These are phyloP conservation scores for Aotearoamyces nothofagi DNA, from an alignment of 2,329 filamentous ascomycete genomes.

Conservation along the genomic window DNA sequence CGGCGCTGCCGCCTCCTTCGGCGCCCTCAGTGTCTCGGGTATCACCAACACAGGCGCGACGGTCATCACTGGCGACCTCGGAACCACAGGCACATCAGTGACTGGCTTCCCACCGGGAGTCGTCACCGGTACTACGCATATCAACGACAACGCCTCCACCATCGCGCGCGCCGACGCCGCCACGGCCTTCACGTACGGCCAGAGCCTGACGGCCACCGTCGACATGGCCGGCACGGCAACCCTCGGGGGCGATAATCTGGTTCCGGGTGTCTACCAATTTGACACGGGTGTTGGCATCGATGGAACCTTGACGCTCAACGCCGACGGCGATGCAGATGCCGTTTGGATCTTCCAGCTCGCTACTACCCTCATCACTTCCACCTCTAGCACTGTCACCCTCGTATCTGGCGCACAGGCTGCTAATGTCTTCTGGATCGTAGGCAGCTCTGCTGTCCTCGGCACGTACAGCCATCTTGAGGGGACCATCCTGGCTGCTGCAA, in stretches of 20 bases:
- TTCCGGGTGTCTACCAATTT: conserved; percentile 7
- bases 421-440: conserved; percentile 7
- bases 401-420: conserved; percentile 4
- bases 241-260: conserved; percentile 7
- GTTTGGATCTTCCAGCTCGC: conserved; percentile 7
- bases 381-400: conserved; percentile 2
- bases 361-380: conserved; percentile 2
- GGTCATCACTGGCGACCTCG: conserved; percentile 6
- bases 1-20: conserved; percentile 6
- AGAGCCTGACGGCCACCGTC: conserved; percentile 2
- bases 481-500: conserved; percentile 2
- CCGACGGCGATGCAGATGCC: conserved; percentile 2
- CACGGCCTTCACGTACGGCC: conserved; percentile 5
- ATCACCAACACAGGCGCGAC: conserved; percentile 8
- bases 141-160: neutral
- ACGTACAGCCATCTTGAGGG: conserved; percentile 1
- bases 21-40: conserved; percentile 4
- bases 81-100: conserved; percentile 7
- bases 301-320: conserved; percentile 6
- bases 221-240: conserved; percentile 4
- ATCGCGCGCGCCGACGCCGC: conserved; percentile 4
- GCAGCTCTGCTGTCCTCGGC: conserved; percentile 4
- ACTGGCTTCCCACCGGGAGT: conserved; percentile 8
- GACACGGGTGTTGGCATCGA: conserved; percentile 2
- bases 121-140: conserved; percentile 3